These are phyloP conservation scores for Kuraishia ogatae DNA, from an alignment of 805 yeast genomes.

Conservation along the genomic window DNA sequence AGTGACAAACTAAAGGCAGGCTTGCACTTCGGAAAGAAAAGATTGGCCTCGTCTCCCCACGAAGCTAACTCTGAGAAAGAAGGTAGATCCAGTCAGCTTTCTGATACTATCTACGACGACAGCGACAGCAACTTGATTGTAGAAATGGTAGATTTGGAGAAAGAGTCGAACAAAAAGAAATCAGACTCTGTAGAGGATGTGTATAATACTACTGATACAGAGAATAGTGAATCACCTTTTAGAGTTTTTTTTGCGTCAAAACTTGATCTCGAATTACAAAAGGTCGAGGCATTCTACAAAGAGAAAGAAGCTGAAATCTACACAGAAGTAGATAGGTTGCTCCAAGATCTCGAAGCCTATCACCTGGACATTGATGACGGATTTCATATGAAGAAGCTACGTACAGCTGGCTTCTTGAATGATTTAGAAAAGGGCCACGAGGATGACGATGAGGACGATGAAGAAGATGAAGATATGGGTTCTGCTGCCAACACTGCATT, in stretches of 20 bases:
- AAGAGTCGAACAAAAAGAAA: slow-evolving; percentile 5
- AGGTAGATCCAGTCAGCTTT: neutral
- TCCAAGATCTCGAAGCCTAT: slow-evolving; percentile 36
- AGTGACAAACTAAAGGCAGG: neutral
- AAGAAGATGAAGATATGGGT: slow-evolving; percentile 25
- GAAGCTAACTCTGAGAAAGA: neutral
- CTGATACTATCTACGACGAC: neutral
- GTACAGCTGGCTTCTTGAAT: slow-evolving; percentile 2
- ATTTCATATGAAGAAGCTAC: slow-evolving; percentile 8
- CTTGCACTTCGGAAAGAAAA: neutral
- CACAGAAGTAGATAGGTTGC: slow-evolving; percentile 33
- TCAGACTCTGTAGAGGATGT: slow-evolving; percentile 13
- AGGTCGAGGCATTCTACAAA: slow-evolving; percentile 29
- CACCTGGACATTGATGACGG: slow-evolving; percentile 10
- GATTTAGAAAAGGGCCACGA: slow-evolving; percentile 16
- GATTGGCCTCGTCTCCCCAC: neutral
- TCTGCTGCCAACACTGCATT: slow-evolving; percentile 35
- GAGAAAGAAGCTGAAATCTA: slow-evolving; percentile 37
- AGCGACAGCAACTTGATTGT: neutral
- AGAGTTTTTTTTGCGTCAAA: neutral
- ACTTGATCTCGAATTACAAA: slow-evolving; percentile 3
- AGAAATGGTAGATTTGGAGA: neutral
- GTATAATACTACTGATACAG: slow-evolving; percentile 2
- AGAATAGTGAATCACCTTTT: slow-evolving; percentile 1
- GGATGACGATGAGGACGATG: slow-evolving; percentile 28